A percentile compares a stretch with the other conserved stretches of the same genome.
phyloP scores from a whole-genome alignment of 257 asterid species.

The Capsicum pubescens region DNA sequence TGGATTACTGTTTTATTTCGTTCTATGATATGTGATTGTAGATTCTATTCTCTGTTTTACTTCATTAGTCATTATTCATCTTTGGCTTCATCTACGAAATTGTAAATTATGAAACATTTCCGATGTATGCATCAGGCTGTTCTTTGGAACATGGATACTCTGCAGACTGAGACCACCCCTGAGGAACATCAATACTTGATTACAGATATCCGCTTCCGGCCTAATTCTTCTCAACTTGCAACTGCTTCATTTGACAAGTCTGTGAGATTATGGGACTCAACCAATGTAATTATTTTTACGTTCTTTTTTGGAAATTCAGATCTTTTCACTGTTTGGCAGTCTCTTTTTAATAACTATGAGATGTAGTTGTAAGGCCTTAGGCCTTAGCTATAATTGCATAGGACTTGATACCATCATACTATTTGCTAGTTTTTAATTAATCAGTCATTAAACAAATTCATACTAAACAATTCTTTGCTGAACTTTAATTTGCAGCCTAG shows the following conservation, averaged over 20 bases:
- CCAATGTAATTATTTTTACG: slow-evolving; percentile 29
- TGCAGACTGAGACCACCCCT: slow-evolving; percentile 36
- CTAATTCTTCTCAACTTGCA: slow-evolving; percentile 36
- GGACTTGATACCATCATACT: neutral
- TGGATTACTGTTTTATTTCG: neutral
- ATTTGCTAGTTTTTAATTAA: neutral
- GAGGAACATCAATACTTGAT: slow-evolving; percentile 37
- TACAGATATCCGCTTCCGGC: slow-evolving; percentile 40
- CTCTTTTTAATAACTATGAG: neutral
- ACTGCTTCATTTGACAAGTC: slow-evolving; percentile 40
- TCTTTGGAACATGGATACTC: slow-evolving; percentile 38
- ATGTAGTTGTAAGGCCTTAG: neutral
- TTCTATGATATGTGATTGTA: slow-evolving; percentile 15
- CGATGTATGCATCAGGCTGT: slow-evolving; percentile 30
- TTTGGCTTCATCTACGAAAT: neutral
- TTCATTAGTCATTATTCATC: slow-evolving; percentile 1
- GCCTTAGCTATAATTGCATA: neutral
- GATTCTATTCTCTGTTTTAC: slow-evolving; percentile 15
- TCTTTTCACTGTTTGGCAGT: neutral
- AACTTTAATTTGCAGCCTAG: slow-evolving; percentile 33
- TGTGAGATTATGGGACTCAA: slow-evolving; percentile 36
- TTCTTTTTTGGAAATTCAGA: neutral
- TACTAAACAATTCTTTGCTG: neutral
- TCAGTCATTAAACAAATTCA: neutral
- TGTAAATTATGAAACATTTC: slow-evolving; percentile 9